These are phyloP conservation scores for Byssochlamys sp. DNA, from an alignment of 2,329 filamentous ascomycete genomes.

Conservation along the genomic window DNA sequence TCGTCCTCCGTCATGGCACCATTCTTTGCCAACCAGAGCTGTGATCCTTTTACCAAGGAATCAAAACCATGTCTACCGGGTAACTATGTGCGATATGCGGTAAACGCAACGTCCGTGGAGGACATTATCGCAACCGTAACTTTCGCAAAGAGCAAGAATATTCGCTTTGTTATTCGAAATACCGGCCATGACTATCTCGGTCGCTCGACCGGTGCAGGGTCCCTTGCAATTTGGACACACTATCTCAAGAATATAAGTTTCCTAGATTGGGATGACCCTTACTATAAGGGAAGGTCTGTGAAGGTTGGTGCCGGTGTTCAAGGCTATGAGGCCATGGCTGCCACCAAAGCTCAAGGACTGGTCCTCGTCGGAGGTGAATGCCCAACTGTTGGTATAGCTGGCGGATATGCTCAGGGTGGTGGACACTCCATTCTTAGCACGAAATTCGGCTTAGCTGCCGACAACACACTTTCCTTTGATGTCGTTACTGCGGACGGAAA, in stretches of 20 bases:
- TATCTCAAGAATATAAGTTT: constrained; percentile 20
- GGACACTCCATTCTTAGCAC: constrained; percentile 48
- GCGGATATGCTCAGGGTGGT: constrained; percentile 53
- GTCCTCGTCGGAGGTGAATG: constrained; percentile 48
- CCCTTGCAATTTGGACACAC: constrained; percentile 25
- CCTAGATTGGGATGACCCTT: constrained; percentile 23
- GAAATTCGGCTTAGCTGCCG: constrained; percentile 50
- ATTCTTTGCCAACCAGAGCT: constrained; percentile 30
- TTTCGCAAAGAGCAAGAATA: constrained; percentile 40
- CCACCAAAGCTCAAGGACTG: constrained; percentile 37
- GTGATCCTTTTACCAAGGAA: constrained; percentile 32
- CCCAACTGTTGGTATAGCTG: constrained; percentile 48
- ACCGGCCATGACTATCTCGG: constrained; percentile 31
- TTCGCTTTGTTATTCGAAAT: constrained; percentile 41
- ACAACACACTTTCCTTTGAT: constrained; percentile 49
- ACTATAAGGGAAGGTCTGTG: constrained; percentile 45
- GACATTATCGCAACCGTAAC: constrained; percentile 17
- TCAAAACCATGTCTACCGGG: constrained; percentile 19
- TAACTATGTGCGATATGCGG: constrained; percentile 23
- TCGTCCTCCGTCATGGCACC: constrained; percentile 33
- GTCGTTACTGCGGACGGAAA: constrained; percentile 46
- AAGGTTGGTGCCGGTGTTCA: constrained; percentile 47
- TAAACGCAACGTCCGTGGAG: constrained; percentile 21
- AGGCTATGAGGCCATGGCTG: constrained; percentile 41
- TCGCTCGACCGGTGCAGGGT: constrained; percentile 50